Percentiles rank a stretch among this genome's conserved stretches.
Evolutionary conservation across 2,329 filamentous ascomycete species (phyloP).

Genomic region (Aspergillus tubingensis): DNA sequence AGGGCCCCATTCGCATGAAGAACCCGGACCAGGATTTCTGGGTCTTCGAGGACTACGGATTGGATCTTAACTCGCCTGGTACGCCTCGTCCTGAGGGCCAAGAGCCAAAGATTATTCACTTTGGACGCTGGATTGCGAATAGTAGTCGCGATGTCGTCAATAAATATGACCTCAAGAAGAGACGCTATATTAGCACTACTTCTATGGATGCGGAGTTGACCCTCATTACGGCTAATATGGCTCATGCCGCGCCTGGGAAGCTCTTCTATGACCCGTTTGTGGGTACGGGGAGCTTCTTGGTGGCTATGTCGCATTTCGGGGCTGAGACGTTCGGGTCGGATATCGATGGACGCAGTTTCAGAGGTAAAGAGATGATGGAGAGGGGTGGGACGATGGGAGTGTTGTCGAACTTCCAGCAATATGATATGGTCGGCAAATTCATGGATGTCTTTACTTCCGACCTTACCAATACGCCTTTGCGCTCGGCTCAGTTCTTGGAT

Average conservation of each 20-base stretch:
- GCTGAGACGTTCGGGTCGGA: conserved; percentile 82
- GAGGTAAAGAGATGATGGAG: conserved; percentile 60
- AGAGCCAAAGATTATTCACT: conserved; percentile 64
- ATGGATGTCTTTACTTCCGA: conserved; percentile 83
- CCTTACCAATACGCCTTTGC: conserved; percentile 80
- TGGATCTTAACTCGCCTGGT: conserved; percentile 36
- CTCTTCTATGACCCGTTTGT: conserved; percentile 94
- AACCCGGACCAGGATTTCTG: conserved; percentile 73
- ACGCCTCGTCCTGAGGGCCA: conserved; percentile 44
- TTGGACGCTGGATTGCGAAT: conserved; percentile 70
- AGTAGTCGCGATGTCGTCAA: conserved; percentile 68
- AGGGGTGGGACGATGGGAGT: conserved; percentile 49
- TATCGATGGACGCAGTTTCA: conserved; percentile 86
- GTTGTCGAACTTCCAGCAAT: conserved; percentile 79
- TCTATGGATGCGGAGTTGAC: conserved; percentile 96
- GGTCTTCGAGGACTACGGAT: conserved; percentile 79
- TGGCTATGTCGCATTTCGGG: conserved; percentile 89
- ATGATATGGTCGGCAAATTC: conserved; percentile 66
- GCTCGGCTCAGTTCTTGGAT: conserved; percentile 67
- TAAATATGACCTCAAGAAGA: conserved; percentile 87
- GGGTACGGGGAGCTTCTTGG: conserved; percentile 87
- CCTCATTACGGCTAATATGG: conserved; percentile 88
- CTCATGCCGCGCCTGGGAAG: conserved; percentile 77
- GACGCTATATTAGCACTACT: conserved; percentile 90
- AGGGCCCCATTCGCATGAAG: conserved; percentile 76